phyloP scores from a whole-genome alignment of 164 flowering plant genomes.

The Sedum album region DNA sequence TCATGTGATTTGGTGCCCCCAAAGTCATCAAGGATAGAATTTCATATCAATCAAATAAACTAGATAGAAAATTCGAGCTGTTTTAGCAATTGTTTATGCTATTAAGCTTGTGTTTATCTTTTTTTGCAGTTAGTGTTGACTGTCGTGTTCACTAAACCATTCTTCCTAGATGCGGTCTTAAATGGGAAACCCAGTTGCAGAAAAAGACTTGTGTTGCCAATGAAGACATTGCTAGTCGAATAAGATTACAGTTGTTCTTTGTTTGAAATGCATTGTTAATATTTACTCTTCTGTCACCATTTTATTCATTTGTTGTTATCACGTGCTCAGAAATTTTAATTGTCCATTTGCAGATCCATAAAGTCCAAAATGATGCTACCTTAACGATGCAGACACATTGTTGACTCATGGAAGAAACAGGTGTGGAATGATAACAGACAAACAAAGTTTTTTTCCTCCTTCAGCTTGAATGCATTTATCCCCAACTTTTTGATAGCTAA shows the following conservation, averaged over 20 bases:
- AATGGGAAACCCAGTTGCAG: conserved; percentile 4
- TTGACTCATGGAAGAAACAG: conserved; percentile 3
- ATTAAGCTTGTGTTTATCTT: neutral
- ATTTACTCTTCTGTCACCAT: neutral
- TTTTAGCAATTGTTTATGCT: neutral
- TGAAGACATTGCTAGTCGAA: neutral
- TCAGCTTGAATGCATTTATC: conserved; percentile 1
- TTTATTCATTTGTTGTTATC: neutral
- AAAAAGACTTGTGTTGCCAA: neutral
- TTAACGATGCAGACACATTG: neutral
- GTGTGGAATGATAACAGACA: neutral
- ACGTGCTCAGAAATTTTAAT: neutral
- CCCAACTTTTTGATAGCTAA: neutral
- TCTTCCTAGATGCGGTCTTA: neutral
- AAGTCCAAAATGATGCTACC: neutral
- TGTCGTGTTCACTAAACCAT: neutral
- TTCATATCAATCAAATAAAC: neutral
- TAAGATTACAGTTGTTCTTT: neutral
- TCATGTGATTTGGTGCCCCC: neutral
- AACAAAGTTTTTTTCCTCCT: neutral
- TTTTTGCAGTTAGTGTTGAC: conserved; percentile 6
- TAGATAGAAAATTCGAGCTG: neutral
- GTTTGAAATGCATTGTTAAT: neutral
- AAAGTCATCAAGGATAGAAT: neutral
- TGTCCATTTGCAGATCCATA: neutral